These are phyloP conservation scores for Chytridium lagenaria DNA, from an alignment of 371 early-diverging fungal genomes.

Conservation along the genomic window DNA sequence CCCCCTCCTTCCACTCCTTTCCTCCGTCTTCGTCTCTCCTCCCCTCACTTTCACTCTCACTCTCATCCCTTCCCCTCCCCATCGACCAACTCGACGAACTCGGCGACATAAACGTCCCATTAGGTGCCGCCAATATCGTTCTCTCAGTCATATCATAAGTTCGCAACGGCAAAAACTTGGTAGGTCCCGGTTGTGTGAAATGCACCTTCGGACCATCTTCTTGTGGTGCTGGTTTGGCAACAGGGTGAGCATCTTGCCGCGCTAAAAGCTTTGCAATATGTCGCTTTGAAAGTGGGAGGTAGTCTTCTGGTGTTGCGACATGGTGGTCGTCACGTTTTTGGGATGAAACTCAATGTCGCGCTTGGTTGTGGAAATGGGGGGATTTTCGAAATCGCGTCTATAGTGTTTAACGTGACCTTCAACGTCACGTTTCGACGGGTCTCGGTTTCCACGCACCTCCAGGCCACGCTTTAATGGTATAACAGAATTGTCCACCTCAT, in stretches of 20 bases:
- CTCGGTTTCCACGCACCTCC: too few species aligned
- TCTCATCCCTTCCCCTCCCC: not conserved
- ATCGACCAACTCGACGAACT: not conserved
- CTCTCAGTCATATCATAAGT: not conserved
- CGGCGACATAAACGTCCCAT: not conserved
- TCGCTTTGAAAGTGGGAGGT: too few species aligned
- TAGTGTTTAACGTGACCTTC: too few species aligned
- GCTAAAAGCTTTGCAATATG: too few species aligned
- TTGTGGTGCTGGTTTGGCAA: not conserved
- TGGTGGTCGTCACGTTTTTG: not conserved
- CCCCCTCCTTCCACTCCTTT: too few species aligned
- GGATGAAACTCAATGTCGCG: too few species aligned
- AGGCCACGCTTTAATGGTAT: too few species aligned
- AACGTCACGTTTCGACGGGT: too few species aligned
- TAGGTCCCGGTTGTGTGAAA: not conserved
- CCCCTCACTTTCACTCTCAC: not conserved
- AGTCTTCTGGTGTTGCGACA: not conserved
- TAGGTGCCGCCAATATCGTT: not conserved
- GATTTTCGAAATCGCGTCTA: too few species aligned
- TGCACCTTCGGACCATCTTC: not conserved
- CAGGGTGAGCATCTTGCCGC: not conserved
- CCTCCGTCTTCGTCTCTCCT: too few species aligned
- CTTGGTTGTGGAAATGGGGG: too few species aligned
- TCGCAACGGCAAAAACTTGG: not conserved
- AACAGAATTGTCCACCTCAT: too few species aligned